Percentiles rank a stretch among this genome's conserved stretches.
Conservation (phyloP, 75 land plant genomes). For the Cunninghamia lanceolata region DNA sequence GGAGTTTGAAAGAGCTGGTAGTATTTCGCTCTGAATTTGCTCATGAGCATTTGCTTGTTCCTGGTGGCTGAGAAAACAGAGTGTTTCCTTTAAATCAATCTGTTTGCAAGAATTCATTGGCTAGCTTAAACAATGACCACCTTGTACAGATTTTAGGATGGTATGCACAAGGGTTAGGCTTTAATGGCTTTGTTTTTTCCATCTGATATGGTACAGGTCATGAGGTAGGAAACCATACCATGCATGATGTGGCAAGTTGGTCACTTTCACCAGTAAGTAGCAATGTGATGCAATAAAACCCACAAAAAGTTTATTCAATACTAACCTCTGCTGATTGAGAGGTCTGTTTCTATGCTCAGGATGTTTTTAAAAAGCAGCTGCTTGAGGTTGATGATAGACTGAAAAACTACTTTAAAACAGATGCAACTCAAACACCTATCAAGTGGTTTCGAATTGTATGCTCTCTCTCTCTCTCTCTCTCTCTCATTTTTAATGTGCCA, state of each 20-base stretch:
- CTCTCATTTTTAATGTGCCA: background rate
- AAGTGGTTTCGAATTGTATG: conserved; percentile 56
- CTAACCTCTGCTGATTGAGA: background rate
- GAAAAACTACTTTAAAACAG: conserved; percentile 18
- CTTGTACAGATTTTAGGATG: background rate
- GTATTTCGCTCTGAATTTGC: background rate
- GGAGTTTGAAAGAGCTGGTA: background rate
- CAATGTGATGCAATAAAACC: background rate
- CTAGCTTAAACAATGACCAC: background rate
- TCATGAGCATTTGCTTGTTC: background rate
- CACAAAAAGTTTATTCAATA: background rate
- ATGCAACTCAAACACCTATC: conserved; percentile 18
- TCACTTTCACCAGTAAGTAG: conserved; percentile 28
- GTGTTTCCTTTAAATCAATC: background rate
- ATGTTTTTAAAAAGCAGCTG: conserved; percentile 30
- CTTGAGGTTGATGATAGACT: conserved; percentile 29
- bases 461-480: background rate
- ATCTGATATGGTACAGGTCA: conserved; percentile 30
- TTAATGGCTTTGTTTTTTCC: conserved; percentile 1
- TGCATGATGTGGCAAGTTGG: conserved; percentile 51
- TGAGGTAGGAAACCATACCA: conserved; percentile 54
- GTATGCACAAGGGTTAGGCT: background rate
- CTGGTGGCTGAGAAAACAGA: background rate
- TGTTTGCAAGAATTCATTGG: background rate
- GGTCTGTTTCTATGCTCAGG: conserved; percentile 14